These are phyloP conservation scores for Mycena citricolor DNA, from an alignment of 1,284 basidiomycete genomes.

Conservation along the genomic window DNA sequence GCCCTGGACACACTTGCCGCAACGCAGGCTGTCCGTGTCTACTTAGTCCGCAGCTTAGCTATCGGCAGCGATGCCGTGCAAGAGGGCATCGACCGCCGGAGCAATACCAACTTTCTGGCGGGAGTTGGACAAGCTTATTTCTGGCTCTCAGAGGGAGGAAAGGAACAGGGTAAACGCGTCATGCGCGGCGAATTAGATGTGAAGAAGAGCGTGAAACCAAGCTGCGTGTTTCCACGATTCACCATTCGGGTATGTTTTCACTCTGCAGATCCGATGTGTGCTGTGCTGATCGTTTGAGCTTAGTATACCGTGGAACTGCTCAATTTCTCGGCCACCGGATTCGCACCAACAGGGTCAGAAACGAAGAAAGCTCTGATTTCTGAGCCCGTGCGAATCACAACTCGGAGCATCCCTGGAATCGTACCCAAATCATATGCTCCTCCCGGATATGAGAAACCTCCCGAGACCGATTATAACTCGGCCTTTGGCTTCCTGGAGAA, in stretches of 20 bases:
- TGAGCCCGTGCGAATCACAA: conserved; percentile 44
- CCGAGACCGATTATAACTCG: conserved; percentile 49
- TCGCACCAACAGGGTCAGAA: conserved; percentile 31
- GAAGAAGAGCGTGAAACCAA: conserved; percentile 45
- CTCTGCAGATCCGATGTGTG: background rate
- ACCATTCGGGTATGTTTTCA: conserved; percentile 42
- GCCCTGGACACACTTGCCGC: conserved; percentile 21
- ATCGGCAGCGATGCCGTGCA: conserved; percentile 48
- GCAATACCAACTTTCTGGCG: conserved; percentile 47
- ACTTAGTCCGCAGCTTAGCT: conserved; percentile 36
- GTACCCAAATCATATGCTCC: conserved; percentile 49
- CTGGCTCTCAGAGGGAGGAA: conserved; percentile 42
- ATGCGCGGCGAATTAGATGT: conserved; percentile 55
- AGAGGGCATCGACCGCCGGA: conserved; percentile 38
- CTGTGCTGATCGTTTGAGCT: conserved; percentile 4
- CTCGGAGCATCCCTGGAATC: conserved; percentile 42
- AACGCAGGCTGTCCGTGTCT: conserved; percentile 13
- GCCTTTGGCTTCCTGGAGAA: conserved; percentile 54
- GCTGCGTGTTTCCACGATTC: conserved; percentile 54
- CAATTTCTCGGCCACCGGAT: conserved; percentile 46
- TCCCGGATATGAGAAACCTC: conserved; percentile 48
- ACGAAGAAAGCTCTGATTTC: conserved; percentile 36
- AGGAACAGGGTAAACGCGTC: conserved; percentile 32
- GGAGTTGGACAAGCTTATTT: conserved; percentile 45
- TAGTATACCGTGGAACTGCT: conserved; percentile 51